Conservation (phyloP, 768 basidiomycete genomes). For the Russula olivacea region DNA sequence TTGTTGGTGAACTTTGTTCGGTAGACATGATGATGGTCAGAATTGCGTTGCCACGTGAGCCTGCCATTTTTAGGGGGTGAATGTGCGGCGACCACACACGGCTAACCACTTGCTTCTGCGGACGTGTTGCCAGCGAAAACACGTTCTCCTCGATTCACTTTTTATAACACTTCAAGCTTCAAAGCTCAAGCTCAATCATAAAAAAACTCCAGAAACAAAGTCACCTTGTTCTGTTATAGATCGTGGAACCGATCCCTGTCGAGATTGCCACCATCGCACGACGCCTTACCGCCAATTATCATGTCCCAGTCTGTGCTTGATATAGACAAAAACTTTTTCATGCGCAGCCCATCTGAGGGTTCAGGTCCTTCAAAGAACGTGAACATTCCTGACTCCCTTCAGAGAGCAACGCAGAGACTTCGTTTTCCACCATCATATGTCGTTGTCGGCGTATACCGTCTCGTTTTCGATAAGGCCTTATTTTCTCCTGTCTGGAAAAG, state of each 20-base stretch:
- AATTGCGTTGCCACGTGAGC: background rate
- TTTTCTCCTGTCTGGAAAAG: constrained; percentile 79
- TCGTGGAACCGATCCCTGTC: background rate
- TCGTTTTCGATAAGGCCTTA: constrained; percentile 66
- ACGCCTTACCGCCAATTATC: background rate
- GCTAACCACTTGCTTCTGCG: no score
- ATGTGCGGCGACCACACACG: no score
- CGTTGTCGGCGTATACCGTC: constrained; percentile 76
- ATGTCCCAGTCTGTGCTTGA: constrained; percentile 5
- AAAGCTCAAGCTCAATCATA: background rate
- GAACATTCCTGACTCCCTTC: constrained; percentile 32
- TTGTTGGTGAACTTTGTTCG: background rate
- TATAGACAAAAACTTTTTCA: background rate
- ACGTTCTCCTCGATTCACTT: no score
- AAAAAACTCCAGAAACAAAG: background rate
- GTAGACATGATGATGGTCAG: constrained; percentile 15
- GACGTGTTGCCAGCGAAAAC: no score
- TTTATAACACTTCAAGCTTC: background rate
- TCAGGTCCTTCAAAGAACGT: constrained; percentile 2
- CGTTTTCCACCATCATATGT: constrained; percentile 79
- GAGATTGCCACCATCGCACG: background rate
- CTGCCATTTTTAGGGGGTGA: no score
- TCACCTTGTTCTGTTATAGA: background rate
- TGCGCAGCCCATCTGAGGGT: constrained; percentile 4
- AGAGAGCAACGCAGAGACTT: constrained; percentile 54